Evolutionary conservation across 2,329 filamentous ascomycete genomes (phyloP), one percentile per base, ranked within the genome.

Genomic region (Pyrenochaeta sp.): DNA sequence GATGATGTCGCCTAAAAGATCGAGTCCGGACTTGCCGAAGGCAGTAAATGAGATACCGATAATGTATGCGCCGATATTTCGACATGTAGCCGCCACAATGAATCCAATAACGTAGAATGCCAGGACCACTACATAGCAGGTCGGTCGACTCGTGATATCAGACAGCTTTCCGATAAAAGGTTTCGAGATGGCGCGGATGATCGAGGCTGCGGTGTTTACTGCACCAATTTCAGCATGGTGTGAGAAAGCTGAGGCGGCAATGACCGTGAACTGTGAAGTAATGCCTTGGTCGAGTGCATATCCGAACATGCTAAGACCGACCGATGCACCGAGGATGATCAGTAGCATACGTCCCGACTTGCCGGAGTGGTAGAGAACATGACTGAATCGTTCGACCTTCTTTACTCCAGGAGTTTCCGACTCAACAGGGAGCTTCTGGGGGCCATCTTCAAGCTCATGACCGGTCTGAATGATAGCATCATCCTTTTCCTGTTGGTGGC

Each of bases 101-200:
- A 61, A 67, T 14, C 63, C 60, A 3, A 68, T 47, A 12, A 63
- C 60, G 33, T 71, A 71, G 44, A 70, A 63, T 44, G 70, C 56
- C 5, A 79, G 69, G 12, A 78, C 69, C 2, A 79, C 63, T 7
- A 76, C 64, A 41, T 79, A 79, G 5, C 76, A 64, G 1, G 59
- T 66, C 3, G 67, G 66, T 7, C 67, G 63, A 12, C 56, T 62
- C 0, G 66, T 69, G 32, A 71, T 68, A 45, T 71, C 64, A 0
- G 53, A 47, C 21, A 67, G 35, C 36, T 64, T 66, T 9, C 58
- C 60, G 39, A 67, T 61, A 49, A 63, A 66, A 1, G 64, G 64
- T 45, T 67, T 66, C 11, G 45, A 49, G 21, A 67, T 64, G 23
- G 60, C 63, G 3, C 56, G 60, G 30, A 67, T 67, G 37, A 67